phyloP scores from a whole-genome alignment of 2,329 filamentous ascomycete species.

The Diaporthe sp. region DNA sequence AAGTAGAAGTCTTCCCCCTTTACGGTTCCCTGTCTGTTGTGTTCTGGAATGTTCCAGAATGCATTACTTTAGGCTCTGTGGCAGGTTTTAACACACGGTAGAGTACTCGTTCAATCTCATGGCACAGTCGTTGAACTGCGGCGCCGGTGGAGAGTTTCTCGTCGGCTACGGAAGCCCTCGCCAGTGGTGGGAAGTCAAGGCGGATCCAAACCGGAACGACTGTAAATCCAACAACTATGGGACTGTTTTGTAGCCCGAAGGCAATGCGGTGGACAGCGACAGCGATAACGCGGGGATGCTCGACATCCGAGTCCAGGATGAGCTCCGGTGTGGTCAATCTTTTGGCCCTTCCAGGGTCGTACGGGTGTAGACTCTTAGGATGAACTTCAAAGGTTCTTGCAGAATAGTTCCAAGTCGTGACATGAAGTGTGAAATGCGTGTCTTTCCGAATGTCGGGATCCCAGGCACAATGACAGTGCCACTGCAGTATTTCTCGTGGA shows the following conservation, averaged over 20 bases:
- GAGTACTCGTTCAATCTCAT: background rate
- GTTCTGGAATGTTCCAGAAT: too few relatives aligned
- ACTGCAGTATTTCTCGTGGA: background rate
- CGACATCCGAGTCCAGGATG: background rate
- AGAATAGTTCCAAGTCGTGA: background rate
- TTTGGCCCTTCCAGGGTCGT: background rate
- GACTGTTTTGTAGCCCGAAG: background rate
- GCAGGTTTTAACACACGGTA: too few relatives aligned
- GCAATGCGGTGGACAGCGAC: background rate
- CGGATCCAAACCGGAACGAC: background rate
- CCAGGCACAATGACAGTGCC: background rate
- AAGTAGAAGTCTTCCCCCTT: too few relatives aligned
- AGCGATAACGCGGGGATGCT: background rate
- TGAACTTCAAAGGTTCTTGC: background rate
- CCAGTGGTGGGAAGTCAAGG: background rate
- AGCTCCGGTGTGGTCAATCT: background rate
- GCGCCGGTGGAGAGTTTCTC: background rate
- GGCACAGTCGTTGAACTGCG: background rate
- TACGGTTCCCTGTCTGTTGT: too few relatives aligned
- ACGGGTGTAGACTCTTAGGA: background rate
- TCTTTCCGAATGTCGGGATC: background rate
- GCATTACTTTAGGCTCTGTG: too few relatives aligned
- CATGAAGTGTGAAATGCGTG: background rate
- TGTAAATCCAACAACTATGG: background rate
- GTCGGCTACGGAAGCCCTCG: background rate